Evolutionary conservation across 148 eudicot species (phyloP).

Genomic region (Amaranthus hypochondriacus): DNA sequence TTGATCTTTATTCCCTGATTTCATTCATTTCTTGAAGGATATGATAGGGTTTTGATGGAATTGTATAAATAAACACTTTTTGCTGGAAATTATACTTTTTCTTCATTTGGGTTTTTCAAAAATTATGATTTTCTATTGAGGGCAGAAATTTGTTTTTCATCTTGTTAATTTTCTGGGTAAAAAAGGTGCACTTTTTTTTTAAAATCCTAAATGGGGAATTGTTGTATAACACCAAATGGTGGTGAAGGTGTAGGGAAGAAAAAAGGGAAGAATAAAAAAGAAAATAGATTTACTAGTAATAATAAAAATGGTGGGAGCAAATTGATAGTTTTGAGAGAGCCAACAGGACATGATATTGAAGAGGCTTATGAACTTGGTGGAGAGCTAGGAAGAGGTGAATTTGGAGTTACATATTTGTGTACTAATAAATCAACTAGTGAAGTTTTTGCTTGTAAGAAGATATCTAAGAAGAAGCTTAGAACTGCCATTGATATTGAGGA

Average conservation of each 20-base stretch:
- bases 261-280: slow-evolving; percentile 23
- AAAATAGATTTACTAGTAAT: slow-evolving; percentile 31
- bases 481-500: slow-evolving; percentile 57
- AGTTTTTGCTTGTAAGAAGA: slow-evolving; percentile 52
- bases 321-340: slow-evolving; percentile 39
- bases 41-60: slow-evolving; percentile 9
- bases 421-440: slow-evolving; percentile 38
- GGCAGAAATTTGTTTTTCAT: too few species aligned
- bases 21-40: neutral
- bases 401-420: slow-evolving; percentile 44
- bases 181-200: neutral
- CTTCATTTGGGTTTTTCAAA: neutral
- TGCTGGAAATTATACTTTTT: neutral
- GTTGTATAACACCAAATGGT: slow-evolving; percentile 35
- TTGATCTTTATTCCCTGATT: neutral
- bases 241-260: slow-evolving; percentile 17
- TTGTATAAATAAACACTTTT: neutral
- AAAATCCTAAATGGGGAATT: slow-evolving; percentile 44
- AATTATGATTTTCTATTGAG: too few species aligned
- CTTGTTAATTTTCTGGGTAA: neutral
- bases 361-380: slow-evolving; percentile 39
- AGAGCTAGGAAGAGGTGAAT: slow-evolving; percentile 60
- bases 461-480: slow-evolving; percentile 43
- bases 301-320: slow-evolving; percentile 19
- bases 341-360: slow-evolving; percentile 44